Percentiles rank a stretch among this genome's conserved stretches.
Conservation (phyloP, 768 basidiomycete genomes). For the Daedaleopsis nitida region DNA sequence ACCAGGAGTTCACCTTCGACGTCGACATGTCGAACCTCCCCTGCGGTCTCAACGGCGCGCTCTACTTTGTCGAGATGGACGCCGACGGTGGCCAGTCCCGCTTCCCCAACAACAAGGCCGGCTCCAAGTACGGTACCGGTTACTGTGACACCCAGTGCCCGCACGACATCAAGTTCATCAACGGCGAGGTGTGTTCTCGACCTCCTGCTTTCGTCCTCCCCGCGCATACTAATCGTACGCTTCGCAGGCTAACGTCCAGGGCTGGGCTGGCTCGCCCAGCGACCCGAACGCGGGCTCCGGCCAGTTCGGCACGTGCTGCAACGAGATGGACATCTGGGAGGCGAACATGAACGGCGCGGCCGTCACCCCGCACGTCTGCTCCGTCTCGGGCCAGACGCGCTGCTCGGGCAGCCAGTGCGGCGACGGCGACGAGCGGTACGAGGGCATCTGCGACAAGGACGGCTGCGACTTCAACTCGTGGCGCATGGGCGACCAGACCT, state of each 20-base stretch:
- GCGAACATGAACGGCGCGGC: conserved; percentile 34
- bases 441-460: conserved; percentile 53
- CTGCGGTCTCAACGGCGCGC: conserved; percentile 58
- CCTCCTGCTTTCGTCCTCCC: background rate
- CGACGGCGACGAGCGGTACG: conserved; percentile 36
- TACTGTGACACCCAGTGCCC: conserved; percentile 70
- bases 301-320: conserved; percentile 34
- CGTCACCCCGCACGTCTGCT: conserved; percentile 31
- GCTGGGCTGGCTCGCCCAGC: conserved; percentile 27
- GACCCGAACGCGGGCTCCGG: conserved; percentile 32
- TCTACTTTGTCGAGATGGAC: conserved; percentile 42
- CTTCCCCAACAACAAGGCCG: conserved; percentile 57
- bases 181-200: conserved; percentile 44
- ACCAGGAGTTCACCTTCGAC: conserved; percentile 62
- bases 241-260: conserved; percentile 32
- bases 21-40: conserved; percentile 59
- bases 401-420: conserved; percentile 46
- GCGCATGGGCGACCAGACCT: conserved; percentile 31
- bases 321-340: conserved; percentile 39
- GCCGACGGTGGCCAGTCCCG: conserved; percentile 53
- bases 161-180: conserved; percentile 60
- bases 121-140: conserved; percentile 61
- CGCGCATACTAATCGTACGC: conserved; percentile 11
- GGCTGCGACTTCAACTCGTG: conserved; percentile 55
- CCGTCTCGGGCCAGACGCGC: conserved; percentile 45